Base-by-base conservation (phyloP, 2,329 filamentous ascomycete genomes). In the Calonectria multiphialidica region DNA sequence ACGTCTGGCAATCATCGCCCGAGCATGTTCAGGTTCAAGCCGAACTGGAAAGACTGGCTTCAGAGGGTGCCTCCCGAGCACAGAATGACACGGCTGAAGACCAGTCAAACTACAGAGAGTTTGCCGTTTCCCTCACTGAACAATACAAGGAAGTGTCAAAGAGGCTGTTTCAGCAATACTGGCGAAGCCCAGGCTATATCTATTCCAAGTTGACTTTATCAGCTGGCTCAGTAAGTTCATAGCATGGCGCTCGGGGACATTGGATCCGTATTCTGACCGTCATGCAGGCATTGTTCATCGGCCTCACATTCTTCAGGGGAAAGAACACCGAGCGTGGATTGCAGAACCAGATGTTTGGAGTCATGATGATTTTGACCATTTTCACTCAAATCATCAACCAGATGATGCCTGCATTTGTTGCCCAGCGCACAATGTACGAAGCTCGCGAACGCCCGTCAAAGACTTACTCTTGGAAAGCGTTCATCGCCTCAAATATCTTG, bases 311-410 rank as follows among this genome's bases (percentile, higher is more conserved):
- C 79, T 92, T 88, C 82, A 88, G 91, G 49, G 87, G 89, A 25
- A 86, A 89, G 45, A 88, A 88, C 75, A 90, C 89, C 0, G 86
- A 89, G 61, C 90, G 92, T 76, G 93, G 92, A 37, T 84, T 94
- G 12, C 91, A 93, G 78, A 92, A 93, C 80, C 90, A 92, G 69
- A 88, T 94, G 82, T 94, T 94, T 81, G 88, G 87, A 71, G 90
- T 93, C 71, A 94, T 94, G 84, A 92, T 94, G 89, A 85, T 93
- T 72, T 83, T 90, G 70, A 93, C 90, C 18, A 91, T 94, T 81
- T 94, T 94, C 82, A 89, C 90, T 44, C 87, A 90, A 66, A 82
- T 93, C 61, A 87, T 90, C 3, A 88, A 92, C 72, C 90, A 92
- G 74, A 90, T 92, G 75, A 92, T 93, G 89, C 92, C 92, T 2